phyloP scores from a whole-genome alignment of 441 rosid genomes.

The Heliophila coronopifolia region DNA sequence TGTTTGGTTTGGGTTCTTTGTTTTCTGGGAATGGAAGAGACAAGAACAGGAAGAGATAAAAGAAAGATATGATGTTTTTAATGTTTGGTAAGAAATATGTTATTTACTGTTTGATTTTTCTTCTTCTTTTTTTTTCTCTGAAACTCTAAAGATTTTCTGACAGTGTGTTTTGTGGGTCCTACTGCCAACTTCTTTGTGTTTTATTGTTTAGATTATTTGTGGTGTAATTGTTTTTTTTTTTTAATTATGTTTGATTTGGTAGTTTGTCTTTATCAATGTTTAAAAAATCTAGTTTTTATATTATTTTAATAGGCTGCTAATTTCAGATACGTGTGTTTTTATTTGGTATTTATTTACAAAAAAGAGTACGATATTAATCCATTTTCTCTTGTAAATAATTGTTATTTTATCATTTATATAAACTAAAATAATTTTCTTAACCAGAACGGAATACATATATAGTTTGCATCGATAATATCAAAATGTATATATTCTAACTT shows the following conservation, averaged over 20 bases:
- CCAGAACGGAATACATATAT: no score
- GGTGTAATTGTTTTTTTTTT: constrained; percentile 29
- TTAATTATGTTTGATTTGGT: constrained; percentile 25
- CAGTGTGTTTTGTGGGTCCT: constrained; percentile 33
- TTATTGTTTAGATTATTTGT: constrained; percentile 12
- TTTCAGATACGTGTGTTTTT: no score
- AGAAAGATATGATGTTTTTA: no score
- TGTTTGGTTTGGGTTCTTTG: constrained; percentile 69
- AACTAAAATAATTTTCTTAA: no score
- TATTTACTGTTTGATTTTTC: constrained; percentile 25
- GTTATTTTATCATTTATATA: no score
- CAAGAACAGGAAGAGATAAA: constrained; percentile 58
- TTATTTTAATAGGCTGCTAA: not conserved
- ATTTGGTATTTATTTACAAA: no score
- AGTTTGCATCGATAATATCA: no score
- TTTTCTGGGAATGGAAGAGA: constrained; percentile 58
- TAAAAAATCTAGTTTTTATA: constrained; percentile 19
- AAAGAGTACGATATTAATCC: no score
- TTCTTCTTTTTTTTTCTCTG: constrained; percentile 23
- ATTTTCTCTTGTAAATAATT: no score
- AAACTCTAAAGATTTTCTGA: constrained; percentile 32
- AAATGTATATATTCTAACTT: no score
- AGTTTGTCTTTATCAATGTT: constrained; percentile 24
- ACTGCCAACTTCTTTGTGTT: constrained; percentile 1
- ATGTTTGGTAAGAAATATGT: constrained; percentile 12